Conservation (phyloP, 257 asterid species). For the Solanum paucissectum region DNA sequence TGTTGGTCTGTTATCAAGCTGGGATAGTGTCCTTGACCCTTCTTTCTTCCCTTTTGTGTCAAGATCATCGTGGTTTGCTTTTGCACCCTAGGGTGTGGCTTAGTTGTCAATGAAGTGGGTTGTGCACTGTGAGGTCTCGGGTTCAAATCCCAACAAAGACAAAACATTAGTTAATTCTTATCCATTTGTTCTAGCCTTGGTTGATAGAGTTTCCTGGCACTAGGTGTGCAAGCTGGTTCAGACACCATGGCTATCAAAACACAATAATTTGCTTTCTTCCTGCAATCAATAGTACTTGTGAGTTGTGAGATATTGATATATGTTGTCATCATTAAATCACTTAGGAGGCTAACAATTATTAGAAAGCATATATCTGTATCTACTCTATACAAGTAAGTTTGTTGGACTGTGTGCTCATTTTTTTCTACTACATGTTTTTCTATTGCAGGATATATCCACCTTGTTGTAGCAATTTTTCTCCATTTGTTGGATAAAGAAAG, state of each 20-base stretch:
- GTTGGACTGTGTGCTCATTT: background rate
- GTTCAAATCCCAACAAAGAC: background rate
- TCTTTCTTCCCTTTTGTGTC: background rate
- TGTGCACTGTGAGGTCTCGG: fast-evolving
- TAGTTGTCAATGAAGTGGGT: background rate
- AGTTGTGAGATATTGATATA: background rate
- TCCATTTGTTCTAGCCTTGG: background rate
- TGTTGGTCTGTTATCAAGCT: background rate
- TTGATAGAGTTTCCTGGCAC: background rate
- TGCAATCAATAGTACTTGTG: background rate
- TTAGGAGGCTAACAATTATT: background rate
- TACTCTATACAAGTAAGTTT: background rate
- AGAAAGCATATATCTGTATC: background rate
- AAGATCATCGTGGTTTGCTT: background rate
- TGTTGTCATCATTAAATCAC: background rate
- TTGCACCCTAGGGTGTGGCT: background rate
- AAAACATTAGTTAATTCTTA: background rate
- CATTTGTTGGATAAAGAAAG: background rate
- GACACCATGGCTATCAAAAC: background rate
- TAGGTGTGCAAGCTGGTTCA: background rate
- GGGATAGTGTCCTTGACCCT: background rate
- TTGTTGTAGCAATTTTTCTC: background rate
- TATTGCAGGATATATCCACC: background rate
- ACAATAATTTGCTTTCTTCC: background rate
- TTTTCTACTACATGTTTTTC: background rate